phyloP scores from a whole-genome alignment of 192 early-diverging fungal genomes.

The Dissophora globulifera region DNA sequence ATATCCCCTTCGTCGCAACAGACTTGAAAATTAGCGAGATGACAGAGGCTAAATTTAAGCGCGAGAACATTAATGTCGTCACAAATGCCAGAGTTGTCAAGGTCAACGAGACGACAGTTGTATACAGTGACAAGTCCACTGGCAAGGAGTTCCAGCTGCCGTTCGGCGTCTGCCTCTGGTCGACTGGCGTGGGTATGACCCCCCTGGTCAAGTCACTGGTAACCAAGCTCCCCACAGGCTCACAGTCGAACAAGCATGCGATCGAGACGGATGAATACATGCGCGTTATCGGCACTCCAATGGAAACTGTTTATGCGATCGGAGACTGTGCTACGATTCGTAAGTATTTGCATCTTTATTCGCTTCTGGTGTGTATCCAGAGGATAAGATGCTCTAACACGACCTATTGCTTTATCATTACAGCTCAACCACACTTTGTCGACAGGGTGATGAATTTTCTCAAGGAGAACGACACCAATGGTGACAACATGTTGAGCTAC shows the following conservation, averaged over 20 bases:
- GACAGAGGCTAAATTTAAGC: slow-evolving; percentile 71
- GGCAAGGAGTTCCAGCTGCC: slow-evolving; percentile 46
- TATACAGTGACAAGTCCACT: slow-evolving; percentile 62
- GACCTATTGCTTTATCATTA: neutral
- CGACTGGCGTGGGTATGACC: slow-evolving; percentile 70
- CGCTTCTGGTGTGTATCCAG: no score
- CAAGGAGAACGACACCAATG: slow-evolving; percentile 61
- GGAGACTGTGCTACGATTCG: slow-evolving; percentile 80
- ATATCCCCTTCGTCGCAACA: neutral
- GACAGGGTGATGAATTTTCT: slow-evolving; percentile 58
- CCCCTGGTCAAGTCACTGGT: slow-evolving; percentile 63
- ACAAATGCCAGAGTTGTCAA: slow-evolving; percentile 74
- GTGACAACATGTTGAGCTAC: slow-evolving; percentile 56
- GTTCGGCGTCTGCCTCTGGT: slow-evolving; percentile 66
- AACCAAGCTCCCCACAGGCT: slow-evolving; percentile 48
- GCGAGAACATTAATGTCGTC: slow-evolving; percentile 72
- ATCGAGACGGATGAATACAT: slow-evolving; percentile 68
- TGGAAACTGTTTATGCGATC: slow-evolving; percentile 70
- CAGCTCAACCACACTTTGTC: slow-evolving; percentile 69
- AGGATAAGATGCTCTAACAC: no score
- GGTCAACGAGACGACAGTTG: slow-evolving; percentile 64
- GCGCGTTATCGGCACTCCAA: slow-evolving; percentile 63
- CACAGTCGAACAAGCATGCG: slow-evolving; percentile 69
- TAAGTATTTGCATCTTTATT: no score
- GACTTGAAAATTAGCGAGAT: slow-evolving; percentile 70